Base-by-base conservation (phyloP, 768 basidiomycete species). In the Pseudohyphozyma bogoriensis region DNA sequence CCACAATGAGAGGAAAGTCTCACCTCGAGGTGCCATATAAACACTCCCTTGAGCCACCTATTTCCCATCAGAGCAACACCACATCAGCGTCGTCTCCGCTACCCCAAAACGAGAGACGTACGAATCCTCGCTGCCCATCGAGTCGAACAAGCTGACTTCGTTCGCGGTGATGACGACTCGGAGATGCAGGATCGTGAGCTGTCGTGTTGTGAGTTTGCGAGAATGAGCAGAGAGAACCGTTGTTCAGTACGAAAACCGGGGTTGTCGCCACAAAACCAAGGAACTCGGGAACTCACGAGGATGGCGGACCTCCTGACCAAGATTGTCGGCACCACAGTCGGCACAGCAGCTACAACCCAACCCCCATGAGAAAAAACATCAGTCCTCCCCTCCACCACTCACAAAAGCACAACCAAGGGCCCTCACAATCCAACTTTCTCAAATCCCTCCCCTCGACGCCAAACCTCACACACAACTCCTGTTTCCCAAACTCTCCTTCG, bases 81-180 rank as follows among this genome's bases (percentile, higher is more conserved):
- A 36, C 18, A 24, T 12, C 12, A 3, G 24, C 33, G 10, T 40
- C 39, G 39, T 40, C 6, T 36, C 50, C 16, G 33, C 16, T 4
- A 2, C 15, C 9, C 4, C 10, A 6, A 29, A 13, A 18, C 6
- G 13, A 7, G 12, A 36, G 33, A 33, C 22, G 10, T 12, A 22
- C 57, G 50, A 15, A 52, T 67, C 65, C 37, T 67, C 81, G 29
- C 86, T 89, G 12, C 91, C 92, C 71, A 84, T 89, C 1, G 87
- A 85, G 71, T 96, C 92, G 72, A 97, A 96, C 42, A 97, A 80
- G 37, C 93, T 79, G 47, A 95, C 87, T 40, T 86, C 78, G 72
- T 95, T 87, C 12, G 90, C 86, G 74, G 96, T 96, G 71, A 97
- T 85, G 44, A 96, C 81, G 2, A 90, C 91, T 55, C 93, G 83